A percentile compares a stretch with the other conserved stretches of the same genome.
phyloP scores from a whole-genome alignment of 371 early-diverging fungal species.

The Lichtheimia ramosa region DNA sequence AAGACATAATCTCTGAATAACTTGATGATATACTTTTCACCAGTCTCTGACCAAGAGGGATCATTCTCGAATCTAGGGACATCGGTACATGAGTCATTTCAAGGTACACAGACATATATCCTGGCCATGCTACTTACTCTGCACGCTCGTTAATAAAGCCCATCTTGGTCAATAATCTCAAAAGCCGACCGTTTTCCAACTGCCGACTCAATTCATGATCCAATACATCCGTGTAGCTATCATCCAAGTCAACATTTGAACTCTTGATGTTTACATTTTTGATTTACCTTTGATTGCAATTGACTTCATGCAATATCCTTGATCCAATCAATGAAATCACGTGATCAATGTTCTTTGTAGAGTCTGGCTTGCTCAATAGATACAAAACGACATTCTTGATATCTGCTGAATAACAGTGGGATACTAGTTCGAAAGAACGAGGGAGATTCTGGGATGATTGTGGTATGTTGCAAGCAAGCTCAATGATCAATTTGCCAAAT shows the following conservation, averaged over 20 bases:
- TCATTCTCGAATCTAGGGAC: conserved; percentile 76
- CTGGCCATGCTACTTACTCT: conserved; percentile 57
- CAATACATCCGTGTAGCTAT: conserved; percentile 74
- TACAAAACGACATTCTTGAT: conserved; percentile 80
- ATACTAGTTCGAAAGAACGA: conserved; percentile 75
- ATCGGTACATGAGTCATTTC: not conserved
- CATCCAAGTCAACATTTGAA: not conserved
- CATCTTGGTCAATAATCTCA: conserved; percentile 81
- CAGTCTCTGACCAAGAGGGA: conserved; percentile 94
- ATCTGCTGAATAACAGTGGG: conserved; percentile 75
- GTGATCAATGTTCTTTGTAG: conserved; percentile 80
- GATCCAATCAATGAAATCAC: conserved; percentile 82
- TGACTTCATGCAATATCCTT: conserved; percentile 73
- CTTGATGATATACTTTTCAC: conserved; percentile 93
- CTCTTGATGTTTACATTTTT: not conserved
- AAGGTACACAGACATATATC: not conserved
- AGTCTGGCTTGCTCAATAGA: conserved; percentile 75
- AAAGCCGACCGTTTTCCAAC: conserved; percentile 87
- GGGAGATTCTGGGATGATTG: conserved; percentile 68
- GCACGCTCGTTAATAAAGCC: conserved; percentile 95
- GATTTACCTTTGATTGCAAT: conserved; percentile 66
- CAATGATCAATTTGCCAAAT: conserved; percentile 86
- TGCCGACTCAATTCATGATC: conserved; percentile 78
- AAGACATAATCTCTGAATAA: conserved; percentile 96
- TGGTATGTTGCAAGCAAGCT: conserved; percentile 77